phyloP scores from a whole-genome alignment of 352 stramenopile species.

The Phytophthora aleatoria region DNA sequence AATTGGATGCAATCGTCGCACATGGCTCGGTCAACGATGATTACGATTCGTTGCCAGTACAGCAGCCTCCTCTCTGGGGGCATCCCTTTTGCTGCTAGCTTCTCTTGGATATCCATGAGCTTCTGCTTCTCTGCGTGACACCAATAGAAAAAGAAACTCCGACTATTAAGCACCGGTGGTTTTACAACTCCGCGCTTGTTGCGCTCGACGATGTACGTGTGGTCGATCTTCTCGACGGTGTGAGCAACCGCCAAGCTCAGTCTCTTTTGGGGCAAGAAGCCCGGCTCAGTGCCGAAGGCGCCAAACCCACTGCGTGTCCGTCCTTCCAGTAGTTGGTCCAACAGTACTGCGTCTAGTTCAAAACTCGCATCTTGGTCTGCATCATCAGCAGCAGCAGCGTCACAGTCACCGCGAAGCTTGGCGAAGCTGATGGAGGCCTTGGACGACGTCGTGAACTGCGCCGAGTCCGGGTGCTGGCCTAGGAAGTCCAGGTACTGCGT shows the following conservation, averaged over 20 bases:
- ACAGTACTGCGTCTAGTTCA: constrained; percentile 20
- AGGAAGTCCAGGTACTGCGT: constrained; percentile 72
- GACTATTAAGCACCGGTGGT: constrained; percentile 69
- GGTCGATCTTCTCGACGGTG: constrained; percentile 57
- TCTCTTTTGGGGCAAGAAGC: constrained; percentile 65
- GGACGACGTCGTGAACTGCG: constrained; percentile 58
- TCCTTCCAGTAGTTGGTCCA: constrained; percentile 46
- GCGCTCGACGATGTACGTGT: constrained; percentile 72
- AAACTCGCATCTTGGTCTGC: neutral
- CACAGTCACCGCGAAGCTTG: constrained; percentile 7
- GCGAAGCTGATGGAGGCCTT: constrained; percentile 64
- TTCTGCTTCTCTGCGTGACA: constrained; percentile 90
- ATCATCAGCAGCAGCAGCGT: neutral
- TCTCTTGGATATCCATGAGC: constrained; percentile 73
- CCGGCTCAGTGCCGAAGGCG: constrained; percentile 62
- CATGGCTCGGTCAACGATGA: constrained; percentile 78
- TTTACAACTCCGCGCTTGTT: constrained; percentile 48
- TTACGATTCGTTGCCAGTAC: constrained; percentile 57
- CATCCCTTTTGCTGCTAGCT: constrained; percentile 36
- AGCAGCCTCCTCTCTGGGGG: constrained; percentile 5
- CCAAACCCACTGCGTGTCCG: constrained; percentile 73
- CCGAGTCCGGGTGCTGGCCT: constrained; percentile 42
- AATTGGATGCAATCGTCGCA: constrained; percentile 81
- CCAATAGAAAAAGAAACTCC: constrained; percentile 89
- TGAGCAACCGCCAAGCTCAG: constrained; percentile 69